A percentile compares a stretch with the other conserved stretches of the same genome.
These are phyloP conservation scores for Pleochaeta shiraiana DNA, from an alignment of 2,329 filamentous ascomycete species.

Conservation along the genomic window DNA sequence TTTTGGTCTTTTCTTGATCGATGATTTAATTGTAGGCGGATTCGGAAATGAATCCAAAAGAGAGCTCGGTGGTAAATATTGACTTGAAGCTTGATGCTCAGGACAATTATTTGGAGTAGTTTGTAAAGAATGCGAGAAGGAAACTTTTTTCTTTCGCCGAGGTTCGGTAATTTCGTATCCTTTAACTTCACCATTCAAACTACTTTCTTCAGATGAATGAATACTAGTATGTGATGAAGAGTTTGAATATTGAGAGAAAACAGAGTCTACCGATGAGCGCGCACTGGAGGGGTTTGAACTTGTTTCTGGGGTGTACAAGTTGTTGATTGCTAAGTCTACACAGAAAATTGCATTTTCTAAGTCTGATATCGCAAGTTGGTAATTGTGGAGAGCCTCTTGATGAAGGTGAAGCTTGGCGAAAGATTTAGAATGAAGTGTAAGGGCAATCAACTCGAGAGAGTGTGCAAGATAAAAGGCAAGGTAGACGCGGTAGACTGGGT, in stretches of 20 bases:
- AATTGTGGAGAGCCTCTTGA: conserved; percentile 14
- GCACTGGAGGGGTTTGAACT: conserved; percentile 11
- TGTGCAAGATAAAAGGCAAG: conserved; percentile 17
- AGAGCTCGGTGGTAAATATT: not conserved
- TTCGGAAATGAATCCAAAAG: not conserved
- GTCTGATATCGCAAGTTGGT: conserved; percentile 12
- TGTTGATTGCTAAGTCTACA: conserved; percentile 7
- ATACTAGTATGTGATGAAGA: conserved; percentile 6
- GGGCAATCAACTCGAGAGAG: conserved; percentile 15
- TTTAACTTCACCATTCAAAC: not conserved
- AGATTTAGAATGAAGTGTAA: conserved; percentile 12
- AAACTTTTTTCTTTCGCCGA: conserved; percentile 14
- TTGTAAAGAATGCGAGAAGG: conserved; percentile 9
- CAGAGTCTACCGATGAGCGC: conserved; percentile 15
- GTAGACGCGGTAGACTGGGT: conserved; percentile 16
- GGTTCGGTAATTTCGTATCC: not conserved
- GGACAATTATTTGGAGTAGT: not conserved
- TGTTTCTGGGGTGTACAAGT: conserved; percentile 6
- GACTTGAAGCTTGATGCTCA: not conserved
- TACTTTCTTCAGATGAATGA: not conserved
- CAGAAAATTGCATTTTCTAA: conserved; percentile 11
- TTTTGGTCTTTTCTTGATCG: not conserved
- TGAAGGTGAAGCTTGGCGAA: conserved; percentile 15
- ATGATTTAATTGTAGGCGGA: not conserved
- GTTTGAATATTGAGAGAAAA: conserved; percentile 13